Conservation (phyloP, 1,284 basidiomycete genomes). For the Boletus sp. region DNA sequence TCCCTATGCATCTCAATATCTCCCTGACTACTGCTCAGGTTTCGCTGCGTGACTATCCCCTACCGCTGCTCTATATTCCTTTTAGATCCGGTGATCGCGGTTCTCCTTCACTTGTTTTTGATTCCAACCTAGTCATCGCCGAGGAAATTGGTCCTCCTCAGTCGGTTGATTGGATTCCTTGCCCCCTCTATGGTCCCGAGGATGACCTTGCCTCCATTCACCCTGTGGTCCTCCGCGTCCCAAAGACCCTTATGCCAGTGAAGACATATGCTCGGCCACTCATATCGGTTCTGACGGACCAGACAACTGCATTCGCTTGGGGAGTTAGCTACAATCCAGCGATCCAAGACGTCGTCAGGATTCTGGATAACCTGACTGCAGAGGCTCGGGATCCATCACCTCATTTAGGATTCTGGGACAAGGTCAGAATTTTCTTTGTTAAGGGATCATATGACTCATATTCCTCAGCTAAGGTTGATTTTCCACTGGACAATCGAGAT, state of each 20-base stretch:
- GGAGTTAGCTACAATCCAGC: slow-evolving; percentile 88
- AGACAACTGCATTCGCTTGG: slow-evolving; percentile 84
- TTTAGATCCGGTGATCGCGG: slow-evolving; percentile 40
- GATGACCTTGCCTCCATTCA: slow-evolving; percentile 57
- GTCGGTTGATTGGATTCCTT: slow-evolving; percentile 76
- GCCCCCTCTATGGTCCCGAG: slow-evolving; percentile 60
- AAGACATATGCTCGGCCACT: slow-evolving; percentile 88
- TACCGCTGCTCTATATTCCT: slow-evolving; percentile 70
- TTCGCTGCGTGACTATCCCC: slow-evolving; percentile 81
- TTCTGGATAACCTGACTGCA: slow-evolving; percentile 83
- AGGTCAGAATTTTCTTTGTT: slow-evolving; percentile 45
- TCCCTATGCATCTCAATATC: slow-evolving; percentile 84
- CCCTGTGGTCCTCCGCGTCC: slow-evolving; percentile 70
- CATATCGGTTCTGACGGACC: slow-evolving; percentile 67
- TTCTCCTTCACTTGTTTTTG: slow-evolving; percentile 63
- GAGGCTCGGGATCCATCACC: slow-evolving; percentile 88
- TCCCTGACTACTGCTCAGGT: slow-evolving; percentile 65
- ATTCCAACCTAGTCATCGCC: slow-evolving; percentile 84
- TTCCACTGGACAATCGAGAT: slow-evolving; percentile 85
- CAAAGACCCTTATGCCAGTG: slow-evolving; percentile 95
- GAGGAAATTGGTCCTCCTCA: slow-evolving; percentile 83
- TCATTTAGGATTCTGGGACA: slow-evolving; percentile 93
- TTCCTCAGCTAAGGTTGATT: slow-evolving; percentile 71
- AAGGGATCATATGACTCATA: slow-evolving; percentile 5
- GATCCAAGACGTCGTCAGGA: slow-evolving; percentile 85